Evolutionary conservation across 1,139 yeast species (phyloP).

Genomic region (Wickerhamomyces sp.): DNA sequence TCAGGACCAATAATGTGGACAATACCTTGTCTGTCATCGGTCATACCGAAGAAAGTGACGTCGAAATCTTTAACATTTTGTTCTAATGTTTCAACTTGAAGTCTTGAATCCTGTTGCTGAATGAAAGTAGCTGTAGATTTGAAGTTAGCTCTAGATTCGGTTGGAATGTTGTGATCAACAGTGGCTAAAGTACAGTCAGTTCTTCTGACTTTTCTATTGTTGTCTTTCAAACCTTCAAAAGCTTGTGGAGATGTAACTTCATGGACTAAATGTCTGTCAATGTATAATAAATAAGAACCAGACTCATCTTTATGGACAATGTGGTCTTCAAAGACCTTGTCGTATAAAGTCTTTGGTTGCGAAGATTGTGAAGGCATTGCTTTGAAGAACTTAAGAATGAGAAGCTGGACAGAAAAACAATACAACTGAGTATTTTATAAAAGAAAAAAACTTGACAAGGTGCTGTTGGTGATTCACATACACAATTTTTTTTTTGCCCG

Average conservation of each 20-base stretch:
- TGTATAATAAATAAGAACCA: conserved; percentile 80
- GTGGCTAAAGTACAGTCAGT: conserved; percentile 94
- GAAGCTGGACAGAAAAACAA: not conserved
- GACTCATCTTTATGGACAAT: conserved; percentile 85
- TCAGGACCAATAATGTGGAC: conserved; percentile 99
- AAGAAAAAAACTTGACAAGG: not conserved
- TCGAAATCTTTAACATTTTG: conserved; percentile 87
- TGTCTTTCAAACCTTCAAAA: conserved; percentile 86
- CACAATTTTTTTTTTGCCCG: not conserved
- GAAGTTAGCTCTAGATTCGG: conserved; percentile 73
- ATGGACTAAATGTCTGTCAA: conserved; percentile 95
- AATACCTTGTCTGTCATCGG: conserved; percentile 92
- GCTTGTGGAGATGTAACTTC: conserved; percentile 99
- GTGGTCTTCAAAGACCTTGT: conserved; percentile 94
- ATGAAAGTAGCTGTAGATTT: conserved; percentile 77
- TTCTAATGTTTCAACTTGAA: conserved; percentile 90
- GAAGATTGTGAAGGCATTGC: conserved; percentile 22
- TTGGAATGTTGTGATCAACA: conserved; percentile 97
- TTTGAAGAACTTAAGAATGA: not conserved
- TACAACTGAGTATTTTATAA: too few species aligned
- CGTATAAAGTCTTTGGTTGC: conserved; percentile 76
- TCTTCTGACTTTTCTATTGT: conserved; percentile 86
- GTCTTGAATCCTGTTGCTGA: conserved; percentile 83
- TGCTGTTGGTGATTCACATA: conserved; percentile 5
- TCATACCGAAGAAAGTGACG: conserved; percentile 90